Evolutionary conservation across 2,329 filamentous ascomycete genomes (phyloP).

Genomic region (Cladobotryum mycophilum): DNA sequence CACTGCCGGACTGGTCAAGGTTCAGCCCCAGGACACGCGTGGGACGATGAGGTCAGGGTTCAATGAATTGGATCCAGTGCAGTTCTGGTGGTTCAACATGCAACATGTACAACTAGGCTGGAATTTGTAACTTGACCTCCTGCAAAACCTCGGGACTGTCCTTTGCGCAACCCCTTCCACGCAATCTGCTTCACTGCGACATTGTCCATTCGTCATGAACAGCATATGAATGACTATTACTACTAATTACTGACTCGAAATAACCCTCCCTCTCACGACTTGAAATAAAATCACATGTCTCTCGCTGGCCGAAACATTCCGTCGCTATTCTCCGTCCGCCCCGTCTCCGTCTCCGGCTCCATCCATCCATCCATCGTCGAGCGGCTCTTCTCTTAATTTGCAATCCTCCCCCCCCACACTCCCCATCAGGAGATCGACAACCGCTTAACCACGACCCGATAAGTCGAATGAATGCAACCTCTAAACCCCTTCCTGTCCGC

Average conservation of each 20-base stretch:
- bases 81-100: no score
- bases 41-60: constrained; percentile 10
- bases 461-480: constrained; percentile 70
- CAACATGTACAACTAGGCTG: no score
- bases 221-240: not conserved
- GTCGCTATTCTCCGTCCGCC: constrained; percentile 5
- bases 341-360: not conserved
- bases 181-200: not conserved
- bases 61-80: not conserved
- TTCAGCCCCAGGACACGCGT: constrained; percentile 4
- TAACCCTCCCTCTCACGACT: not conserved
- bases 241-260: not conserved
- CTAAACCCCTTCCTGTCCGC: constrained; percentile 97
- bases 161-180: no score
- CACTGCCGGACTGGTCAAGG: constrained; percentile 7
- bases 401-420: constrained; percentile 4
- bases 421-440: constrained; percentile 21
- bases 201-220: not conserved
- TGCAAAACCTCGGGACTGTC: not conserved
- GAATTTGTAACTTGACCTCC: not conserved
- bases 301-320: constrained; percentile 11
- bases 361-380: not conserved
- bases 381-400: not conserved
- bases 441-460: constrained; percentile 17
- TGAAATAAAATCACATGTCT: constrained; percentile 9